Percentiles rank a stretch among this genome's conserved stretches.
phyloP scores from a whole-genome alignment of 2,329 filamentous ascomycete genomes.

The Emydomyces testavorans region DNA sequence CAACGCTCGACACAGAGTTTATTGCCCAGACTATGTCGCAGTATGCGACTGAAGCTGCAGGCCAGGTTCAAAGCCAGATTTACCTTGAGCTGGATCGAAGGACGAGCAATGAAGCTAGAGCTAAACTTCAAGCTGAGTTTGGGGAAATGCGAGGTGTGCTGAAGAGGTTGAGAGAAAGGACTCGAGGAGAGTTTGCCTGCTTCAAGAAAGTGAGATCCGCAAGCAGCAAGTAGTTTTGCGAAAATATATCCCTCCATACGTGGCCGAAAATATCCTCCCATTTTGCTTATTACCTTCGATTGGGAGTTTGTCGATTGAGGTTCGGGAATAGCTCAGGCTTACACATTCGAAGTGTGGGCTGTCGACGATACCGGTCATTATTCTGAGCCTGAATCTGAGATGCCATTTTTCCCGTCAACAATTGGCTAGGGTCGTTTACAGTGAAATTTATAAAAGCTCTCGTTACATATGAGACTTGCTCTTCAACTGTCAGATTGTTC shows the following conservation, averaged over 20 bases:
- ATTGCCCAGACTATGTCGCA: slow-evolving; percentile 84
- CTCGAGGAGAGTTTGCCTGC: slow-evolving; percentile 77
- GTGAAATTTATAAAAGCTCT: no score
- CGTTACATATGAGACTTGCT: no score
- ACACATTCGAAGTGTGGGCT: background rate
- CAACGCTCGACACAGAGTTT: slow-evolving; percentile 93
- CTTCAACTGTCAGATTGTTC: no score
- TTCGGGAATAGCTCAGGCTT: background rate
- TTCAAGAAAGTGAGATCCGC: slow-evolving; percentile 52
- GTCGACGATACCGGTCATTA: background rate
- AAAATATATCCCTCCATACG: background rate
- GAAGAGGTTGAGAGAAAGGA: slow-evolving; percentile 71
- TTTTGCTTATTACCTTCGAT: no score
- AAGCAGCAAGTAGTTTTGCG: background rate
- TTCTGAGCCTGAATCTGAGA: background rate
- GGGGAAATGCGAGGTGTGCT: slow-evolving; percentile 79
- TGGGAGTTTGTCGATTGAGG: background rate
- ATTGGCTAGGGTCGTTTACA: no score
- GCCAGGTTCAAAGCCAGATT: slow-evolving; percentile 73
- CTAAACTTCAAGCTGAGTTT: slow-evolving; percentile 70
- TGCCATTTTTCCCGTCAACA: background rate
- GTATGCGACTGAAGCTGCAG: slow-evolving; percentile 74
- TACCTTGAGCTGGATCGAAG: slow-evolving; percentile 82
- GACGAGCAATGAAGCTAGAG: slow-evolving; percentile 76
- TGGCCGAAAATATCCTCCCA: no score